A percentile compares a stretch with the other conserved stretches of the same genome.
These are phyloP conservation scores for Trichomonas gallinae DNA, from an alignment of 208 protist genomes.

Conservation along the genomic window DNA sequence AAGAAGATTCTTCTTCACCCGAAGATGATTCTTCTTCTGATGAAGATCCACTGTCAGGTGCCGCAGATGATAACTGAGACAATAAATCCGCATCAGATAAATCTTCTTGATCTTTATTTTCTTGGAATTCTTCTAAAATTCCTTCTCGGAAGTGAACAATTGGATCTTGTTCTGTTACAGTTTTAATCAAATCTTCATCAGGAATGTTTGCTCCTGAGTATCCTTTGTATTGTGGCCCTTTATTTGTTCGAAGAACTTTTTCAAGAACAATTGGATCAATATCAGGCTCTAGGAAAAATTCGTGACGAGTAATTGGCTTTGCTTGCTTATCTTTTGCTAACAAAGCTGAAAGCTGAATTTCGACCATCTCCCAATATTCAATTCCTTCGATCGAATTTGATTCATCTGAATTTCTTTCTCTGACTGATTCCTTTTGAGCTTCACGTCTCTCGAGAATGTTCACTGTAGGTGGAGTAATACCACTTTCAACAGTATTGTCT, in stretches of 20 bases:
- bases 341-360: not conserved
- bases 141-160: not conserved
- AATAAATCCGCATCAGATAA: not conserved
- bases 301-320: not conserved
- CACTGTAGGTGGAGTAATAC: not conserved
- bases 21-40: not conserved
- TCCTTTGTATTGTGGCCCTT: not conserved
- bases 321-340: not conserved
- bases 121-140: not conserved
- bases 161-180: not conserved
- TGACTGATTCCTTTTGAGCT: not conserved
- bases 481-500: not conserved
- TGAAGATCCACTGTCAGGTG: not conserved
- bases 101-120: not conserved
- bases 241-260: not conserved
- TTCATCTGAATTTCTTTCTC: not conserved
- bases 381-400: not conserved
- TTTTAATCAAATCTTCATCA: not conserved
- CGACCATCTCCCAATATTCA: conserved; percentile 19
- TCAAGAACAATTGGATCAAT: not conserved
- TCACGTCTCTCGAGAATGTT: not conserved
- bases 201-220: not conserved
- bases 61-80: not conserved
- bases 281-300: not conserved
- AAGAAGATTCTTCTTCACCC: not conserved